Evolutionary conservation across 2,329 filamentous ascomycete genomes (phyloP), one percentile per base, ranked within the genome.

Genomic region (Microsporum ferrugineum): DNA sequence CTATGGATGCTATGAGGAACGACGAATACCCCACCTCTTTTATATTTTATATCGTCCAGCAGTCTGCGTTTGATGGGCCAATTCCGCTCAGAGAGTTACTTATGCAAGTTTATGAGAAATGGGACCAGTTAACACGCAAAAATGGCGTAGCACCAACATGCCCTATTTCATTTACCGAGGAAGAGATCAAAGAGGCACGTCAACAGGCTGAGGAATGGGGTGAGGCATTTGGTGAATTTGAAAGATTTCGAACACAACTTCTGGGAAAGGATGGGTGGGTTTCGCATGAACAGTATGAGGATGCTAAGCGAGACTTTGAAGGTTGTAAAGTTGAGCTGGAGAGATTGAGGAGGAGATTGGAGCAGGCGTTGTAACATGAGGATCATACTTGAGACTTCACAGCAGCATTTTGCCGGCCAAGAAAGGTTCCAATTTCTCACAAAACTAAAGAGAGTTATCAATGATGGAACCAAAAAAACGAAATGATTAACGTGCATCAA

Each of bases 261-360:
- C 31, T 57, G n/a, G 68, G 65, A 23, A 61, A 68, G 36, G 66
- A 70, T 60, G 67, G 68, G n/a, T 69, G 66, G 68, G 68, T 70
- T 12, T 68, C 68, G 3, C 63, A 66, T 61, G 64, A 67, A 4
- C 64, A 69, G 12, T 67, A 63, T 57, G 60, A 63, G n/a, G 65
- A 66, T 43, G 65, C 63, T 33, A 64, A 61, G 61, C 56, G 47
- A 8, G 23, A 23, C 3, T 51, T 27, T 27, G 47, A 51, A 51
- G 5, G 12, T 33, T 29, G 10, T 51, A 51, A 51, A 3, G 47
- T 8, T 8, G 29, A 27, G 12, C 29, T 51, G 5, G 47, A 51
- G 38, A 41, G 10, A 14, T 41, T 41, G n/a, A 41, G 38, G 38
- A n/a, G 17, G 12, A 41, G 12, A 5, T 5, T 41, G 12, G 39